Base-by-base conservation (phyloP, 371 early-diverging fungal genomes). In the Polyrhizophydium stewartii region DNA sequence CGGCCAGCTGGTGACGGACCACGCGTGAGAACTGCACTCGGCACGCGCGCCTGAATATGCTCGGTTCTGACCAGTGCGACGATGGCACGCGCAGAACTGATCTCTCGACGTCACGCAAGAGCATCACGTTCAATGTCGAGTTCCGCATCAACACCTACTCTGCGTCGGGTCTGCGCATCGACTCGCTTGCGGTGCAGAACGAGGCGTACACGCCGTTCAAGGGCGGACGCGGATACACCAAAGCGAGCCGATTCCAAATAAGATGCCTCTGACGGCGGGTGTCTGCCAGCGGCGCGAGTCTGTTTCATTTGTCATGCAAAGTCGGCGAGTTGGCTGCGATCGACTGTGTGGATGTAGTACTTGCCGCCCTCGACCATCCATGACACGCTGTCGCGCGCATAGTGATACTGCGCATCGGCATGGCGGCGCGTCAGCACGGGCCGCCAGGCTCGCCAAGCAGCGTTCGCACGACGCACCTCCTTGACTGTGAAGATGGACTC, bases 351-450 rank as follows among this genome's bases (percentile, higher is more conserved):
- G 35, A 94, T 82, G 70, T 83, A 94, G 69, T 89, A 96, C 35
- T 82, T 77, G 6, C 94, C 96, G 24, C 90, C 87, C 64, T 88
- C 92, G 63, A 85, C 87, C 49, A 94, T 94, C 97, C 97, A 96
- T 43, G 91, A 90, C 22, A 94, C 94, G 21, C 88, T 84, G 66
- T 92, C 90, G 28, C 86, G 86, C 58, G 83, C 87, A 72, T 93
- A 95, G 22, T 83, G 84, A 62, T 85, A 85, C 59, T 86, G 72
- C 58, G 30, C 21, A 27, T 17, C 25, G 46, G n/a, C n/a, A n/a
- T n/a, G n/a, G n/a, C n/a, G n/a, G n/a, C n/a, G n/a, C n/a, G n/a
- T n/a, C n/a, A n/a, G n/a, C n/a, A n/a, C n/a, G n/a, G n/a, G n/a
- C n/a, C n/a, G n/a, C n/a, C n/a, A n/a, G n/a, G n/a, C n/a, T n/a